Evolutionary conservation across 2,329 filamentous ascomycete species (phyloP), one percentile per base, ranked within the genome.

Genomic region (Xylariales sp.): DNA sequence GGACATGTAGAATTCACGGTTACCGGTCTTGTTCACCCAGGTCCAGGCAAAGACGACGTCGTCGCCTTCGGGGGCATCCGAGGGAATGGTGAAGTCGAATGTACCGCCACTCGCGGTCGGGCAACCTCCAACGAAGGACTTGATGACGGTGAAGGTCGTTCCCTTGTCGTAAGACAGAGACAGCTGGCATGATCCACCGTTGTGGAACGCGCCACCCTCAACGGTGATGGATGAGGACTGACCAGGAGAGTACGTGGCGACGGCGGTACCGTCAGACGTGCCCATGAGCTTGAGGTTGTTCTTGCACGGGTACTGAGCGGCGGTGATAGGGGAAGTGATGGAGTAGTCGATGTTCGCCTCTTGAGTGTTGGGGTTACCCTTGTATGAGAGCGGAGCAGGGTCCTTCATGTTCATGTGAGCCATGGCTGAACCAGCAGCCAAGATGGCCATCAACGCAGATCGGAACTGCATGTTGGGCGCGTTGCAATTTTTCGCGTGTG

Each of bases 1-100:
- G 81, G 93, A 93, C 90, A 93, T 93, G 85, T 96, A 96, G 87
- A 92, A 92, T 78, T 95, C 92, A 55, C 92, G 86, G 81, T 94
- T 94, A 32, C 92, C 92, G 48, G 91, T 80, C 71, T 89, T 83
- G 83, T 93, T 93, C 81, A 92, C 90, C 90, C 90, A 93, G 32
- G 88, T 89, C 93, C 93, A 95, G 45, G 89, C 88, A 58, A 94
- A 86, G 52, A 94, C 78, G 65, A 88, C 90, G 41, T 89, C 86
- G 79, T 80, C 83, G 68, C 80, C 75, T 39, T 74, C 67, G n/a
- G 88, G 87, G 1, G 88, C 87, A 71, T 90, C 88, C 2, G 80
- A 78, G 8, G 92, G 92, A 39, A 94, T 80, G 39, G 83, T 87
- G 79, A 94, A 94, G 72, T 85, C 80, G 79, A 90, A 92, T 64